phyloP scores from a whole-genome alignment of 139 green algal species.

The Zygnema cylindricum region DNA sequence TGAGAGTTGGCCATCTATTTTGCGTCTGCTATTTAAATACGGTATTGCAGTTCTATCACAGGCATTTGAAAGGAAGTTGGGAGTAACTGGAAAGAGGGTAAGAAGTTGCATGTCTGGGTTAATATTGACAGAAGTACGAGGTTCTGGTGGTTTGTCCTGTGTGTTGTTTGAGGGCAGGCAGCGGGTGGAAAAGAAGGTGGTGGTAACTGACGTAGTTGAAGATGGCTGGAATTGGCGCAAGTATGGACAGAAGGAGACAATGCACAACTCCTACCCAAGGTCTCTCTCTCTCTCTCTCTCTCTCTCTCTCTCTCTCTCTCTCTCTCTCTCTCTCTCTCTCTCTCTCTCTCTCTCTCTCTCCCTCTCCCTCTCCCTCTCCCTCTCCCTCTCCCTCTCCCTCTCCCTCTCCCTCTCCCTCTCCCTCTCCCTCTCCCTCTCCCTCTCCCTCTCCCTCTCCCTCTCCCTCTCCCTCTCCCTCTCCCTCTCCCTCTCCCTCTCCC shows the following conservation, averaged over 20 bases:
- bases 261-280: constrained; percentile 15
- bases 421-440: not conserved
- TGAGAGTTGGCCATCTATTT: too few relatives aligned
- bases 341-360: not conserved
- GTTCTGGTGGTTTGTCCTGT: too few relatives aligned
- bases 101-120: too few relatives aligned
- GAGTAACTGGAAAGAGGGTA: too few relatives aligned
- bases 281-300: not conserved
- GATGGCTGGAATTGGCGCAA: constrained; percentile 42
- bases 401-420: not conserved
- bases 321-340: not conserved
- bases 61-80: too few relatives aligned
- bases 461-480: not conserved
- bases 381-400: not conserved
- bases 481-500: not conserved
- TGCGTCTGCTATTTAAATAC: too few relatives aligned
- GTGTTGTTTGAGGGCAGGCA: too few relatives aligned
- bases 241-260: constrained; percentile 39
- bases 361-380: not conserved
- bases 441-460: not conserved
- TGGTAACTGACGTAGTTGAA: constrained; percentile 1
- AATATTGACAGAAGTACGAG: too few relatives aligned
- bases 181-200: not conserved
- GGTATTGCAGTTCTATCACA: too few relatives aligned
- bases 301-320: constrained; percentile 3